Evolutionary conservation across 2,329 filamentous ascomycete genomes (phyloP).

Genomic region (Aspergillus caelatus): DNA sequence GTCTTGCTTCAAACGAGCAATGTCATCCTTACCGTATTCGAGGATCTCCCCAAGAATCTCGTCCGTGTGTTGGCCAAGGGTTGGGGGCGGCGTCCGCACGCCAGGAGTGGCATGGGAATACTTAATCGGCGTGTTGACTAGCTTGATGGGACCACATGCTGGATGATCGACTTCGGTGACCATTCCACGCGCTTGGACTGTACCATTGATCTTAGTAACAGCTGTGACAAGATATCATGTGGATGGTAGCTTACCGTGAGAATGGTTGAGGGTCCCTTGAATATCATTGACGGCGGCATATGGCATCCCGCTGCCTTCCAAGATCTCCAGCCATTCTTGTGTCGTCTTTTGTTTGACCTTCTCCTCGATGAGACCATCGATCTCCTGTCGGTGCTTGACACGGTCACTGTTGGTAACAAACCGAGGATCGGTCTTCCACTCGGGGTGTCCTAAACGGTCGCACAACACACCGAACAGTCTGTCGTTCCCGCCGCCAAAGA

Average conservation of each 20-base stretch:
- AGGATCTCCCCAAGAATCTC: conserved; percentile 70
- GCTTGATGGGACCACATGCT: conserved; percentile 78
- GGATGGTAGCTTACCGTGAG: conserved; percentile 65
- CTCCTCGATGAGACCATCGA: conserved; percentile 78
- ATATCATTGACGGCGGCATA: conserved; percentile 96
- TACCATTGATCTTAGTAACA: neutral
- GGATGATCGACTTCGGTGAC: conserved; percentile 84
- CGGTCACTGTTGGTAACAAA: conserved; percentile 63
- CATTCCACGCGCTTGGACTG: conserved; percentile 78
- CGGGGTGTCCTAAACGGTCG: conserved; percentile 58
- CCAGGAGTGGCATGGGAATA: conserved; percentile 80
- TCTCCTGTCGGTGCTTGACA: conserved; percentile 68
- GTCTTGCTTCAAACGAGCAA: conserved; percentile 63
- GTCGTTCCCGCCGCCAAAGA: conserved; percentile 67
- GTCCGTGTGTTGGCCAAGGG: conserved; percentile 82
- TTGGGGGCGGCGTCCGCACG: conserved; percentile 77
- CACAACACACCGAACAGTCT: conserved; percentile 63
- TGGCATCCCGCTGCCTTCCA: conserved; percentile 91
- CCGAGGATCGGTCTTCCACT: conserved; percentile 60
- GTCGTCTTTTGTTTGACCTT: conserved; percentile 78
- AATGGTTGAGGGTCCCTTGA: conserved; percentile 77
- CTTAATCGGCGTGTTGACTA: conserved; percentile 94
- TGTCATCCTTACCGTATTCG: conserved; percentile 60
- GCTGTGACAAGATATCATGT: neutral
- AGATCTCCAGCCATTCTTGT: conserved; percentile 79